Base-by-base conservation (phyloP, 345 rosid genomes). In the Raphanus raphanistrum region DNA sequence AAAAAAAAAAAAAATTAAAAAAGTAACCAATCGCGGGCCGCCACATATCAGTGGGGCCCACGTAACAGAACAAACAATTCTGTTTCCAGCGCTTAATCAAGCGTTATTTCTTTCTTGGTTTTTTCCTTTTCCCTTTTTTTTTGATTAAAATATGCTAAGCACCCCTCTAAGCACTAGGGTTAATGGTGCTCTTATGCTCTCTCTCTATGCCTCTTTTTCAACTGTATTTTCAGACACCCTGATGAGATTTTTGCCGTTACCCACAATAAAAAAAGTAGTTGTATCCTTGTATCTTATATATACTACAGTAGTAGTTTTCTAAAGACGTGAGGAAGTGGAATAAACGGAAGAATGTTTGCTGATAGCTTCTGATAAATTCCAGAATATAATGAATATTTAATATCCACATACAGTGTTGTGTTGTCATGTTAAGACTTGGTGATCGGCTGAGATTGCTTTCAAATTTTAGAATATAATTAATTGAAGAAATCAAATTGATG, bases 231-330 rank as follows among this genome's bases (percentile, higher is more conserved):
- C 52, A 62, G 64, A 27, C 69, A 26, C 69, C n/a, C 68, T 66
- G 33, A 11, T 78, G 69, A 66, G 69, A 5, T 63, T 70, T 54
- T 77, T 17, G 70, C 59, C 25, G 66, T 41, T 71, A 61, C 72
- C 2, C 75, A 45, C 17, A 71, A 64, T 77, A 64, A 77, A 15
- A 32, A 0, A n/a, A 27, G 15, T 48, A 76, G 41, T 48, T 21
- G 6, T 59, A 54, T 59, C 61, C 67, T 29, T 60, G 5, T 65
- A 43, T 16, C 5, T 32, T 61, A 31, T 31, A 31, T 7, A 10
- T 29, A 26, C 10, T 7, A 28, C 35, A 45, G 16, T 27, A 45
- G 16, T 27, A 67, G 21, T 33, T 1, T 21, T 68, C 38, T 15
- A 54, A 69, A 63, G 66, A 76, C 65, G 66, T 1, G 59, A 36